Evolutionary conservation across 2,329 filamentous ascomycete species (phyloP).

Genomic region (Thielaviopsis cerberus): DNA sequence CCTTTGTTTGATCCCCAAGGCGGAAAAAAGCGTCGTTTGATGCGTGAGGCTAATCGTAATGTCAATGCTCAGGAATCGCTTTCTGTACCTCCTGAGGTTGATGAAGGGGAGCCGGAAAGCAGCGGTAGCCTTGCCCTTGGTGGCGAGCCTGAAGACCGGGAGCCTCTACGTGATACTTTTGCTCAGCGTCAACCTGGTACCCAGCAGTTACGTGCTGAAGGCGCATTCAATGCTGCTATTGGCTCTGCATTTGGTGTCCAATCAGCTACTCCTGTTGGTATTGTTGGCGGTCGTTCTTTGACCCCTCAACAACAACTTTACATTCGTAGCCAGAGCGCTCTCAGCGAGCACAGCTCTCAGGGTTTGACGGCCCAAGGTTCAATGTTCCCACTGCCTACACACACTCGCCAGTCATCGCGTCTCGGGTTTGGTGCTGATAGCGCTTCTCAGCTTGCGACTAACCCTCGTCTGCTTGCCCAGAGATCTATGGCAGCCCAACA

Average conservation of each 20-base stretch:
- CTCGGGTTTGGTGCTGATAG: conserved; percentile 75
- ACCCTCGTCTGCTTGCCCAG: conserved; percentile 65
- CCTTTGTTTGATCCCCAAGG: conserved; percentile 69
- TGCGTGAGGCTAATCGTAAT: conserved; percentile 41
- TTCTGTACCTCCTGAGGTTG: conserved; percentile 25
- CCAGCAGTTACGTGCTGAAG: conserved; percentile 55
- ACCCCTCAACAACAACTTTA: conserved; percentile 64
- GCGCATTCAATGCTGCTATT: conserved; percentile 35
- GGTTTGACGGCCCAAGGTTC: conserved; percentile 30
- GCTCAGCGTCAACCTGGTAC: conserved; percentile 47
- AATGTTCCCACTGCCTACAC: conserved; percentile 43
- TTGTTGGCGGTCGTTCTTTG: conserved; percentile 48
- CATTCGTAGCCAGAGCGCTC: conserved; percentile 43
- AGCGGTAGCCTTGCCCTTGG: conserved; percentile 73
- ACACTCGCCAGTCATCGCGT: conserved; percentile 67
- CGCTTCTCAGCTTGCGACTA: conserved; percentile 51
- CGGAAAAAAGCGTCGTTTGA: conserved; percentile 60
- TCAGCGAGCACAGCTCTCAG: conserved; percentile 41
- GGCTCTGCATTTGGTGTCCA: conserved; percentile 32
- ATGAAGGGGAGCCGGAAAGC: conserved; percentile 62
- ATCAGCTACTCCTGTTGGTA: conserved; percentile 30
- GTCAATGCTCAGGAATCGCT: conserved; percentile 30
- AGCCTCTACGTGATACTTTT: conserved; percentile 33
- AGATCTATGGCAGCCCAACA: conserved; percentile 59
- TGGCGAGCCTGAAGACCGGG: conserved; percentile 75